phyloP scores from a whole-genome alignment of 805 yeast genomes.

The Suhomyces sp. region DNA sequence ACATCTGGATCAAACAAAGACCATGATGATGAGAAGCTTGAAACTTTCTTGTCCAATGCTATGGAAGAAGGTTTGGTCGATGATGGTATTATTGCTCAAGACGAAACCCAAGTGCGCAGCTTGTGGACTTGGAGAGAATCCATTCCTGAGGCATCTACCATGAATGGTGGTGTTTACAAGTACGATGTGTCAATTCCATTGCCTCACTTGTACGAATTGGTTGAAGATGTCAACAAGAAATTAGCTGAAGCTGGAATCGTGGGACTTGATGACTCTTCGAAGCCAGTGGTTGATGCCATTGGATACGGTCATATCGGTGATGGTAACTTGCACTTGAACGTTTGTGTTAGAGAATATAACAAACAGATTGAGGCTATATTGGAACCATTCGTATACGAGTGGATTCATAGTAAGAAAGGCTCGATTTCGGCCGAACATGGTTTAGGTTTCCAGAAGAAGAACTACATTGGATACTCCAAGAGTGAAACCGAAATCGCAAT shows the following conservation, averaged over 20 bases:
- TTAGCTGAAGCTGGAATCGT: conserved; percentile 56
- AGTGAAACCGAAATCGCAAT: conserved; percentile 63
- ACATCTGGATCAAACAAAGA: conserved; percentile 94
- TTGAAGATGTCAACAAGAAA: conserved; percentile 68
- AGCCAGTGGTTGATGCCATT: conserved; percentile 83
- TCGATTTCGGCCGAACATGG: conserved; percentile 98
- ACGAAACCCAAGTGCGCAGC: conserved; percentile 76
- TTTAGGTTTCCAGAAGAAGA: conserved; percentile 92
- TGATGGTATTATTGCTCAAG: conserved; percentile 97
- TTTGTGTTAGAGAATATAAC: conserved; percentile 80
- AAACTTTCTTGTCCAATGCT: conserved; percentile 73
- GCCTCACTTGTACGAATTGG: conserved; percentile 73
- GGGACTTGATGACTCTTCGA: conserved; percentile 55
- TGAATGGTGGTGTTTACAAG: conserved; percentile 92
- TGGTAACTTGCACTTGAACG: conserved; percentile 92
- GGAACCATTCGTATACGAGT: conserved; percentile 95
- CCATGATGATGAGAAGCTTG: conserved; percentile 90
- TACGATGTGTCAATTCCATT: conserved; percentile 94
- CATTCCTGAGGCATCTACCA: conserved; percentile 83
- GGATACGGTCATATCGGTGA: conserved; percentile 99
- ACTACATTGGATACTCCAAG: conserved; percentile 84
- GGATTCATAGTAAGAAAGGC: conserved; percentile 70
- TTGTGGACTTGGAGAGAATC: conserved; percentile 97
- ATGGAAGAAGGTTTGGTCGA: conserved; percentile 81
- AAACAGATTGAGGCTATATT: conserved; percentile 74